Evolutionary conservation across 441 rosid genomes (phyloP), one percentile per base, ranked within the genome.

Genomic region (Mallotus repandus): DNA sequence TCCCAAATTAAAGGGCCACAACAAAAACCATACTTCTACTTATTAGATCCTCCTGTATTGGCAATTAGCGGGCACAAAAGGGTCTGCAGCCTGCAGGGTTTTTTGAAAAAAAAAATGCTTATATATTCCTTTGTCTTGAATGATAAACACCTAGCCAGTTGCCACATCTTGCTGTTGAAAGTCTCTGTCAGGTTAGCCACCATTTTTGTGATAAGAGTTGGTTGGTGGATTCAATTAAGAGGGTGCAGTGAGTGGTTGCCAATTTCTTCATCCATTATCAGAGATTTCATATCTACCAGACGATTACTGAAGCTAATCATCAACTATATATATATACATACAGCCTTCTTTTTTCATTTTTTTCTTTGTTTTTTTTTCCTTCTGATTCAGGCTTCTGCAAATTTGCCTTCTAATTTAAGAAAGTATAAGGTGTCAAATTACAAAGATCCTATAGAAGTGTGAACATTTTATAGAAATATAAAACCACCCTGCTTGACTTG

Each of bases 221-320:
- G 82, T 83, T 12, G 75, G 70, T 68, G 56, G 68, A 69, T 57
- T 77, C 71, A 52, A 70, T 77, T 77, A 79, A 75, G 61, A 55
- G 53, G 69, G n/a, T 32, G 69, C 60, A 58, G 50, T 59, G 58
- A 69, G 78, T 58, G n/a, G 74, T 14, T 67, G 50, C 48, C 55
- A 16, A 54, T 18, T 54, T 0, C 21, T 11, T 54, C 13, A 50
- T 18, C 57, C 72, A 68, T 52, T 64, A 64, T 70, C 62, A 68
- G 15, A 66, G 38, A 60, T 63, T 53, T 21, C 54, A 60, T 29
- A 58, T 65, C 76, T 74, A 62, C 41, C 5, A 35, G 41, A 35
- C 74, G 49, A 50, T 52, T 45, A 7, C 11, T 14, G 76, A 76
- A 25, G 29, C 29, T 25, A 25, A 0, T 25, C 29, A 25, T 2